Evolutionary conservation across 2,329 filamentous ascomycete genomes (phyloP), one percentile per base, ranked within the genome.

Genomic region (Botryosphaeria agaves): DNA sequence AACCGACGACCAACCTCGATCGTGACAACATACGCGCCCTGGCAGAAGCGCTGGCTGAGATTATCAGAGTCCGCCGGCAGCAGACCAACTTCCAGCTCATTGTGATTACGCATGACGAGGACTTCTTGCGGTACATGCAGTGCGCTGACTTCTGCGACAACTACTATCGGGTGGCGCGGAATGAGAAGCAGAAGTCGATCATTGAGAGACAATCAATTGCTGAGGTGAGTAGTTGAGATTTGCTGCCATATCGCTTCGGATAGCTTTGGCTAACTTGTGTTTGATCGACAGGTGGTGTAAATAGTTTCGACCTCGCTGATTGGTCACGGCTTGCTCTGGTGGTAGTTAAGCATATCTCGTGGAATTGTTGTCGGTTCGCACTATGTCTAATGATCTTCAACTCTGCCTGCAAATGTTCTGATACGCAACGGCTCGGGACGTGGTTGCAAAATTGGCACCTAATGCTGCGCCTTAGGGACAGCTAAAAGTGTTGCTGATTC

Each of bases 101-200:
- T 47, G 82, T 98, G 46, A 98, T 98, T 52, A 98, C 89, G 4
- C 89, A 98, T 62, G 89, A 98, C 56, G 91, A 95, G 57, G 83
- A 93, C 46, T 98, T 98, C 46, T 49, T 98, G 47, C 69, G 78
- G 32, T 73, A 84, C 47, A 98, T 98, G 89, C 76, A 84, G 41
- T 93, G 84, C 51, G 76, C 74, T 15, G 87, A 98, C 41, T 95
- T 92, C 48, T 81, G 78, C 39, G 89, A 95, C 53, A 73, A 76
- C 39, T 98, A 94, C 51, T 95, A 80, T 56, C 72, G 84, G 4
- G 80, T 98, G 7, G 77, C 69, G 37, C 66, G 89, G 30, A 79
- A 93, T 47, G 72, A 78, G 42, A 72, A 69, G 43, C 85, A 94
- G 58, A 87, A 92, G 51, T 92, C 80, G 38, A 69, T 78, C 31